Base-by-base conservation (phyloP, 1,284 basidiomycete species). In the Cystobasidiaceae sp. region DNA sequence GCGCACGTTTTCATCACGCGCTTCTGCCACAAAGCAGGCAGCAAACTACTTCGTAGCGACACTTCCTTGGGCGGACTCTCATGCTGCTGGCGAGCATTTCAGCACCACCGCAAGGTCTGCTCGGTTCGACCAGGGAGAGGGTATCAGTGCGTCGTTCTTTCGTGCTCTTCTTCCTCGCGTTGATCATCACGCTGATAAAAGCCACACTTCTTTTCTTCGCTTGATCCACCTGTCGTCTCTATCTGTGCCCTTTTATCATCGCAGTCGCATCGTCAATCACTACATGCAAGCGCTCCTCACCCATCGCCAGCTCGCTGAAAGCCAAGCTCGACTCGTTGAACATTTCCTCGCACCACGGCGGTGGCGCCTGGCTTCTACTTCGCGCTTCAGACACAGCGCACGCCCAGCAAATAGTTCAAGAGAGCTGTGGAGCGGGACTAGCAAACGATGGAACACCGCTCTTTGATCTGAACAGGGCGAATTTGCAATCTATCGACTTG, bases 1-100 rank as follows among this genome's bases (percentile, higher is more conserved):
- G 82, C 72, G 78, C 79, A 48, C 80, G 81, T 49, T 77, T 81
- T 39, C 82, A 82, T 66, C 78, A 81, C 50, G 81, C 82, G 72
- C 66, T 78, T n/a, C 37, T 39, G 33, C 28, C 13, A 55, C n/a
- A 23, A 17, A 55, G 21, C 51, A 55, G 23, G 34, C 23, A 13
- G 41, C 33, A 30, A 30, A 28, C 6, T 63, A 54, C 60, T 63
- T 44, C 37, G 48, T 55, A 28, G 60, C 60, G 15, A 63, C 60
- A 15, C 41, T 63, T 11, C 60, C 60, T 19, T 63, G 60, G 60
- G 13, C 34, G 15, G 13, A 8, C 27, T 25, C 39, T 15, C 17
- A 55, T 25, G 51, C 28, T 23, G 30, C 37, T 25, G 30, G 49
- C 13, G 17, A 50, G 23, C 27, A 28, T 9, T 63, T 58, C 55